Base-by-base conservation (phyloP, 1,284 basidiomycete genomes). In the Stygiomarasmius scandens region DNA sequence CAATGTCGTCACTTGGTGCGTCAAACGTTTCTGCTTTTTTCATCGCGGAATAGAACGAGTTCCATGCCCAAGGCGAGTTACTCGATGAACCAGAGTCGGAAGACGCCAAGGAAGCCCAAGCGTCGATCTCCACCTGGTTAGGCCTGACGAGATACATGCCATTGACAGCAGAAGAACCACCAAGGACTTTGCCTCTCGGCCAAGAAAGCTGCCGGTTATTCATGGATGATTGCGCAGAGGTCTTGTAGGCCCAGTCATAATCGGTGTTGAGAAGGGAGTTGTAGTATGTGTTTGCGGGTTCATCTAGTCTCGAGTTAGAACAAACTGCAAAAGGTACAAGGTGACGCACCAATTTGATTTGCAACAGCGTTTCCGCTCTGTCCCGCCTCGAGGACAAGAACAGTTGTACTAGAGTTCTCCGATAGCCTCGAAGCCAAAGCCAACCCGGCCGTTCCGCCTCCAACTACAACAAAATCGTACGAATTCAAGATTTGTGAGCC, bases 161-260 rank as follows among this genome's bases (percentile, higher is more conserved):
- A 72, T 92, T 92, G 57, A 89, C 78, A 8, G 88, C 86, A 34
- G 82, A 78, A 2, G 81, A 88, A n/a, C 90, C 89, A 52, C 90
- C 89, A 25, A 92, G 79, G 25, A 87, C 77, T 75, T 90, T 89
- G 22, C 71, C 70, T 49, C 87, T 76, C 0, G 86, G 82, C 85
- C 86, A 89, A 4, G 69, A 54, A 19, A 80, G 60, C 1, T 54
- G 56, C 36, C 76, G 71, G 61, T 74, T 71, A 48, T 64, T 67
- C 1, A 77, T 71, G 45, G 73, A 67, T 0, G 74, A 41, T 70
- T 90, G 87, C 0, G 76, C 61, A 1, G 75, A 73, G 2, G 86
- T 89, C n/a, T 67, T 70, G 70, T 84, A 89, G 12, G 74, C 64
- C 86, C 87, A 91, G 70, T 90, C 87, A 67, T 85, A 84, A 1